These are phyloP conservation scores for Neurospora sp. DNA, from an alignment of 495 filamentous ascomycete genomes.

Conservation along the genomic window DNA sequence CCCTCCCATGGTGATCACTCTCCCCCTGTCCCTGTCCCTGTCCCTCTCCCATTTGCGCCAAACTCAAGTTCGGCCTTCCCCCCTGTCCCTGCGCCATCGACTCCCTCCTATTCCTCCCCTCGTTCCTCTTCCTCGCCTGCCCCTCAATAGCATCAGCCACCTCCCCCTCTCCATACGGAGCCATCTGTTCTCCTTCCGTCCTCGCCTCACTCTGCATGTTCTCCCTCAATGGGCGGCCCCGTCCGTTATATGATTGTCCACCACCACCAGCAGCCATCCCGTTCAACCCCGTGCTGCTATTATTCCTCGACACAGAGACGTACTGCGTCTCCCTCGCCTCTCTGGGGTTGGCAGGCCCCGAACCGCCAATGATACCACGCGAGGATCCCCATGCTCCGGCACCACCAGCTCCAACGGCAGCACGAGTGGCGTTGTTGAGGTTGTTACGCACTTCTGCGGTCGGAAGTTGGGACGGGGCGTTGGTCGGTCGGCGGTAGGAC, in stretches of 20 bases:
- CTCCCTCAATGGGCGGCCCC: neutral
- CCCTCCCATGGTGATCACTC: neutral
- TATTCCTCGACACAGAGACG: neutral
- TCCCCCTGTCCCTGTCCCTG: neutral
- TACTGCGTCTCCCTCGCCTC: slow-evolving; percentile 10
- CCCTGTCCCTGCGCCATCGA: neutral
- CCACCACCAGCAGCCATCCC: neutral
- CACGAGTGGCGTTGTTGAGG: neutral
- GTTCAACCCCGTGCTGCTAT: neutral
- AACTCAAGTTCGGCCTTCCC: neutral
- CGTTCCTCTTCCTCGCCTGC: slow-evolving; percentile 20
- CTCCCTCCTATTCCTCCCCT: neutral
- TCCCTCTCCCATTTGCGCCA: neutral
- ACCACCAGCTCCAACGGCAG: neutral
- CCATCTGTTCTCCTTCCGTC: slow-evolving; percentile 49
- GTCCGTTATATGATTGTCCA: neutral
- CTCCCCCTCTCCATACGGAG: slow-evolving; percentile 42
- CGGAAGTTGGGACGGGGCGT: neutral
- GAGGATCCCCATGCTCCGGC: slow-evolving; percentile 19
- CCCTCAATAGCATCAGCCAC: slow-evolving; percentile 40
- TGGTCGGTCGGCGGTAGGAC: slow-evolving; percentile 10
- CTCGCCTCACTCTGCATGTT: slow-evolving; percentile 5
- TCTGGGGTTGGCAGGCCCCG: slow-evolving; percentile 9
- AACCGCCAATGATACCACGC: slow-evolving; percentile 28
- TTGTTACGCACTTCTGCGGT: slow-evolving; percentile 4